phyloP scores from a whole-genome alignment of 208 protist species.

The Eutreptiella sp. region DNA sequence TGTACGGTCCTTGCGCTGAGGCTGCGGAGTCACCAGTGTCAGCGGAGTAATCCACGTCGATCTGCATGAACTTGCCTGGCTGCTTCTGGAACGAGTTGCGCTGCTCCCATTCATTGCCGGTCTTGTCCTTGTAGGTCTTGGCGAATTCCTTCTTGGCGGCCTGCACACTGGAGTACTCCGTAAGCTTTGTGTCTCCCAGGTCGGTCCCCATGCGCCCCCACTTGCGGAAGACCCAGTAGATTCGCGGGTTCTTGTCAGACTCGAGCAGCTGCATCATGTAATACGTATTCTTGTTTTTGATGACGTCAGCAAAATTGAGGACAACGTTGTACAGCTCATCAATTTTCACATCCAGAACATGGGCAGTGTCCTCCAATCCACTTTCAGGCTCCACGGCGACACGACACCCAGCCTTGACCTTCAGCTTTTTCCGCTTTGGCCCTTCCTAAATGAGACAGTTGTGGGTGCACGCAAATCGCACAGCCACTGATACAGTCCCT shows the following conservation, averaged over 20 bases:
- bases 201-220: slow-evolving; percentile 31
- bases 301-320: slow-evolving; percentile 29
- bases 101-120: slow-evolving; percentile 25
- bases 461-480: too few relatives aligned
- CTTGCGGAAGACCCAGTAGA: slow-evolving; percentile 31
- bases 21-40: background rate
- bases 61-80: slow-evolving; percentile 17
- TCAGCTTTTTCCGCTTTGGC: slow-evolving; percentile 8
- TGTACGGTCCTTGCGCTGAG: background rate
- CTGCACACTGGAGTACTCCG: too few relatives aligned
- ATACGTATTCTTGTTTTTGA: slow-evolving; percentile 31
- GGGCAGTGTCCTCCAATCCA: background rate
- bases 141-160: slow-evolving; percentile 24
- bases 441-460: too few relatives aligned
- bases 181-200: background rate
- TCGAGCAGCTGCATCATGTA: slow-evolving; percentile 37
- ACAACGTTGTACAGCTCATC: slow-evolving; percentile 13
- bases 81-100: slow-evolving; percentile 17
- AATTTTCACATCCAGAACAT: slow-evolving; percentile 9
- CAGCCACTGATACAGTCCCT: too few relatives aligned
- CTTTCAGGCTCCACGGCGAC: slow-evolving; percentile 12
- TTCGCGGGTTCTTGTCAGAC: slow-evolving; percentile 7
- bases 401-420: slow-evolving; percentile 5
- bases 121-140: slow-evolving; percentile 27
- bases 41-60: slow-evolving; percentile 25